These are phyloP conservation scores for Aschersonia sp. DNA, from an alignment of 2,329 filamentous ascomycete genomes.

Conservation along the genomic window DNA sequence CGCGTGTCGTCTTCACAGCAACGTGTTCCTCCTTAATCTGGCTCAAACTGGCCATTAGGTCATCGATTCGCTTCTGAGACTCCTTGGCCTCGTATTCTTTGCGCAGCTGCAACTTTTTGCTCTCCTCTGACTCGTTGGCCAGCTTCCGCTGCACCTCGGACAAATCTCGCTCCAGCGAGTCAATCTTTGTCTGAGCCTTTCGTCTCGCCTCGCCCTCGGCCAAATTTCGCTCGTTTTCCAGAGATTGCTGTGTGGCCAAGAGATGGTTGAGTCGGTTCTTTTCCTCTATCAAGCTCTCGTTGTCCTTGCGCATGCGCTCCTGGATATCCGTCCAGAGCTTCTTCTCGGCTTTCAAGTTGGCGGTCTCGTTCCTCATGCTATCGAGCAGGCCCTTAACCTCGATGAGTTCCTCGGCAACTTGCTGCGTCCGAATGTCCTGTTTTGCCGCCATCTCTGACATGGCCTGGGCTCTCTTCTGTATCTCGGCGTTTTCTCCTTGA, in stretches of 20 bases:
- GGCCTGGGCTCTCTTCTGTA: constrained; percentile 67
- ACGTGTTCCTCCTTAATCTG: constrained; percentile 77
- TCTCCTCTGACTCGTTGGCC: constrained; percentile 68
- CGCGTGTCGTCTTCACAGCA: constrained; percentile 70
- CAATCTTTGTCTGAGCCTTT: constrained; percentile 63
- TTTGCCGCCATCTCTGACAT: constrained; percentile 75
- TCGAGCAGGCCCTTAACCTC: constrained; percentile 72
- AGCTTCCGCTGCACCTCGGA: constrained; percentile 69
- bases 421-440: constrained; percentile 79
- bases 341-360: constrained; percentile 90
- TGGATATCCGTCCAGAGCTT: constrained; percentile 91
- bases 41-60: constrained; percentile 66
- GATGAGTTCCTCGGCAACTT: constrained; percentile 84
- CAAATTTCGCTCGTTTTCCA: constrained; percentile 85
- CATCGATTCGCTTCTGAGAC: constrained; percentile 81
- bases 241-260: constrained; percentile 69
- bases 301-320: constrained; percentile 74
- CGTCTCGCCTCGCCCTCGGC: constrained; percentile 69
- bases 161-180: constrained; percentile 67
- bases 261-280: constrained; percentile 71
- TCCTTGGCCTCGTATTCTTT: constrained; percentile 87
- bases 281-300: constrained; percentile 71
- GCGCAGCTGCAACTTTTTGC: constrained; percentile 65
- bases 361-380: constrained; percentile 76
- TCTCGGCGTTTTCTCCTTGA: constrained; percentile 69